These are phyloP conservation scores for Lithocarpus polystachyus DNA, from an alignment of 306 rosid genomes.

Conservation along the genomic window DNA sequence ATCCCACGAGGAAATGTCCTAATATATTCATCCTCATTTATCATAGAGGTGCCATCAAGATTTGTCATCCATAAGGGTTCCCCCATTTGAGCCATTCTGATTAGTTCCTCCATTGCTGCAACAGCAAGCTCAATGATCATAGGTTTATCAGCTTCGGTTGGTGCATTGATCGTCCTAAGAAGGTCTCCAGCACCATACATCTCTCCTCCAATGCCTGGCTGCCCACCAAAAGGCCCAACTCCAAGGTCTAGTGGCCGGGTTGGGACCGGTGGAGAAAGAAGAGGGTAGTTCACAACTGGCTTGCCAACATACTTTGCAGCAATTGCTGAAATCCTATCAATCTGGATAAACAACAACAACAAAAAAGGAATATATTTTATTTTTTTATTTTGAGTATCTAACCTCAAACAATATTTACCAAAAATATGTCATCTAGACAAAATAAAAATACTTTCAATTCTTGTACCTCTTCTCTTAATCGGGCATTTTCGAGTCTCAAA, in stretches of 20 bases:
- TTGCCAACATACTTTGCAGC: conserved; percentile 96
- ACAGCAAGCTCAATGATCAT: conserved; percentile 91
- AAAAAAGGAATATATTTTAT: neutral
- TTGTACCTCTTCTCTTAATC: conserved; percentile 94
- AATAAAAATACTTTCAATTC: neutral
- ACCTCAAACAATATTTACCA: neutral
- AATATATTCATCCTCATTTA: conserved; percentile 79
- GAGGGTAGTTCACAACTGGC: conserved; percentile 77
- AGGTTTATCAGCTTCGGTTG: conserved; percentile 81
- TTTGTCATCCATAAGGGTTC: conserved; percentile 92
- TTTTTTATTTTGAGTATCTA: neutral
- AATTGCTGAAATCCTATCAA: conserved; percentile 84
- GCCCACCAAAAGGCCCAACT: conserved; percentile 61
- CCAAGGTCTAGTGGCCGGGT: conserved; percentile 71
- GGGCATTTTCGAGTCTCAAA: conserved; percentile 83
- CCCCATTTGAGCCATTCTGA: conserved; percentile 82
- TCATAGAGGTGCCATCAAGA: conserved; percentile 53
- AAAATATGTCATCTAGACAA: neutral
- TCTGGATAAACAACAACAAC: conserved; percentile 35
- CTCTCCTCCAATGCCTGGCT: conserved; percentile 52
- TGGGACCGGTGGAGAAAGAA: conserved; percentile 61
- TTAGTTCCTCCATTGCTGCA: conserved; percentile 89
- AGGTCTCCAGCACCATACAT: conserved; percentile 70
- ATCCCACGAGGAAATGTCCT: conserved; percentile 79
- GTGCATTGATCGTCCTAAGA: conserved; percentile 60